Evolutionary conservation across 805 yeast genomes (phyloP), one percentile per base, ranked within the genome.

Genomic region (Monosporozyma unispora): DNA sequence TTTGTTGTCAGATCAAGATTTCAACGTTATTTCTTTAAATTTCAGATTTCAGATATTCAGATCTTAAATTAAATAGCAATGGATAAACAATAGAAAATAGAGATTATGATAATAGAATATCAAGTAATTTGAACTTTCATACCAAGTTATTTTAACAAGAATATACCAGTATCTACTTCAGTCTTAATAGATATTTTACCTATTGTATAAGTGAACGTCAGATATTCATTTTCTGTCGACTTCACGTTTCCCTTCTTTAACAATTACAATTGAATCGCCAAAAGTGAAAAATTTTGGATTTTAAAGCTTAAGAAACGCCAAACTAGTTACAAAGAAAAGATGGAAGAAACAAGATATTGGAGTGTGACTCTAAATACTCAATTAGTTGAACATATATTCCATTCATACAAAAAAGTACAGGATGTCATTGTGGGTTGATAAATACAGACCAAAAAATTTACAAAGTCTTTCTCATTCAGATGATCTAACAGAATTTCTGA

Each of bases 401-500:
- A 31, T 1, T 1, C 35, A 31, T 31, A 31, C 7, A 31, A 22
- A 9, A 44, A 4, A 44, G 6, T 12, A 19, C 21, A 49, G 14
- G 1, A 90, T 90, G 96, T 84, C 96, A 6, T 76, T 93, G 65
- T 93, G 99, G 99, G 96, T 95, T 7, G 98, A 93, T 66, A 88
- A 89, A 57, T 82, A 89, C 67, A 78, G 97, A 56, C 99, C 99
- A 7, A 78, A 72, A 52, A 70, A 73, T 1, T 72, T 93, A 46
- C 77, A 74, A 2, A 74, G 73, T 23, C 72, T 93, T 44, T 79
- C 82, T 47, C 90, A 77, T 63, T 95, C 89, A 61, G 67, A 67
- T 0, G 76, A 74, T 3, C 77, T 90, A 27, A 80, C 96, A 0
- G 65, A 71, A 35, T 77, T 84, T 50, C 70, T 93, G 33, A 67